These are phyloP conservation scores for Galerina sulciceps DNA, from an alignment of 768 basidiomycete genomes.

Conservation along the genomic window DNA sequence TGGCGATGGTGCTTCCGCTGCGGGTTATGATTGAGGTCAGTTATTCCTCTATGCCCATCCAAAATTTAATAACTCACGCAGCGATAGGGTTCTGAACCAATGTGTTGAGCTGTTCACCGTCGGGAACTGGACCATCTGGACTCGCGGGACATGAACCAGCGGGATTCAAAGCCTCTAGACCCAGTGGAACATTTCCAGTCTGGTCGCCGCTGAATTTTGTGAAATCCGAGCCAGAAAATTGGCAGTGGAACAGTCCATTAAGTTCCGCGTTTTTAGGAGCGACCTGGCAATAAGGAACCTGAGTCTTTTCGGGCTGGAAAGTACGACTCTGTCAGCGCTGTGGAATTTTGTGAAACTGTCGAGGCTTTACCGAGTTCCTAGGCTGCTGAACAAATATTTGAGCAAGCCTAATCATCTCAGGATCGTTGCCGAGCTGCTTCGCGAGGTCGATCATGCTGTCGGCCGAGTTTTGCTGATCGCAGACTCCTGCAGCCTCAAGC, in stretches of 20 bases:
- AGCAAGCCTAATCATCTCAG: slow-evolving; percentile 47
- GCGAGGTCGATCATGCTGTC: slow-evolving; percentile 54
- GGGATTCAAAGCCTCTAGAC: slow-evolving; percentile 38
- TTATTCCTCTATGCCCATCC: too few relatives aligned
- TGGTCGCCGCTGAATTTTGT: slow-evolving; percentile 44
- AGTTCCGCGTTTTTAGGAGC: slow-evolving; percentile 50
- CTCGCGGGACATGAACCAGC: slow-evolving; percentile 49
- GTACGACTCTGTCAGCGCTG: not conserved
- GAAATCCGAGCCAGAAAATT: slow-evolving; percentile 43
- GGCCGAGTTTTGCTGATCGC: slow-evolving; percentile 52
- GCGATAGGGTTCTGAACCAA: slow-evolving; percentile 35
- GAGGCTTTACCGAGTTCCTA: slow-evolving; percentile 42
- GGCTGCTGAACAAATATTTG: slow-evolving; percentile 52
- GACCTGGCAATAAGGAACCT: slow-evolving; percentile 49
- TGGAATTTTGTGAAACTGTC: not conserved
- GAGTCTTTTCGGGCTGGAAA: slow-evolving; percentile 39
- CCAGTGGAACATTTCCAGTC: slow-evolving; percentile 48
- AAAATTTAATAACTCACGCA: not conserved
- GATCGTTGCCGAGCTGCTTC: slow-evolving; percentile 36
- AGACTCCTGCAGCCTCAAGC: slow-evolving; percentile 47
- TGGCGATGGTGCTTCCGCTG: too few relatives aligned
- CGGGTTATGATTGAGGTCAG: too few relatives aligned
- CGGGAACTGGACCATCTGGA: slow-evolving; percentile 41
- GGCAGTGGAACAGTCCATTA: slow-evolving; percentile 52
- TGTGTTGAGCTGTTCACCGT: slow-evolving; percentile 43